These are phyloP conservation scores for Tolypocladium sp. DNA, from an alignment of 2,329 filamentous ascomycete genomes.

Conservation along the genomic window DNA sequence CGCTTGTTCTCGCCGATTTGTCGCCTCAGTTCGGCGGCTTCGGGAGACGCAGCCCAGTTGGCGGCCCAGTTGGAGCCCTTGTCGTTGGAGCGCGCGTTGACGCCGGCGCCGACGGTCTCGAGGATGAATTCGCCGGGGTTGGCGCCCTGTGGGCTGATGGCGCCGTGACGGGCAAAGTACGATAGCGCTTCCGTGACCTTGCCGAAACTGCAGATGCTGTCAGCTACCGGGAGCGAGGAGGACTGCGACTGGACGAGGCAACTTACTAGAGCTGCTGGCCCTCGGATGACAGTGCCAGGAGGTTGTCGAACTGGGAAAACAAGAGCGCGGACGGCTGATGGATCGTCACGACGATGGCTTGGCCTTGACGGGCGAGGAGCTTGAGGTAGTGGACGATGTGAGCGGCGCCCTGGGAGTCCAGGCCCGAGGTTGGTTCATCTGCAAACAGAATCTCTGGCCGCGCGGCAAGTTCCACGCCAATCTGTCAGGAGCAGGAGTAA, in stretches of 20 bases:
- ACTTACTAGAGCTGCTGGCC: slow-evolving; percentile 21
- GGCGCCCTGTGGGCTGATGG: slow-evolving; percentile 49
- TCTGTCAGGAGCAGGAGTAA: slow-evolving; percentile 12
- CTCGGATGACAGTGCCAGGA: slow-evolving; percentile 40
- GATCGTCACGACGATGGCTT: slow-evolving; percentile 50
- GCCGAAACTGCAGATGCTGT: slow-evolving; percentile 4
- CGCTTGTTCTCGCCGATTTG: slow-evolving; percentile 47
- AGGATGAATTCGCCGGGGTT: slow-evolving; percentile 42
- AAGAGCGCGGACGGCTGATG: slow-evolving; percentile 46
- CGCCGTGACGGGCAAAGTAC: slow-evolving; percentile 52
- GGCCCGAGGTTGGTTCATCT: slow-evolving; percentile 48
- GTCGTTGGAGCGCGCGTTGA: slow-evolving; percentile 55
- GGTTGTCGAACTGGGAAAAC: slow-evolving; percentile 45
- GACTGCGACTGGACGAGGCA: slow-evolving; percentile 19
- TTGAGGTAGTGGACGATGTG: slow-evolving; percentile 51
- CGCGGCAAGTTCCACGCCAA: slow-evolving; percentile 42
- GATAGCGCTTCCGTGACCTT: no score
- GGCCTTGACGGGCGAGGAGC: slow-evolving; percentile 47
- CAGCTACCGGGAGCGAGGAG: slow-evolving; percentile 31
- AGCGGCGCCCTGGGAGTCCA: slow-evolving; percentile 46
- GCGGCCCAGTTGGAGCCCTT: slow-evolving; percentile 62
- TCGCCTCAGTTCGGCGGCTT: slow-evolving; percentile 11
- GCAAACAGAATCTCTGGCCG: slow-evolving; percentile 51
- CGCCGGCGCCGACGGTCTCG: slow-evolving; percentile 29
- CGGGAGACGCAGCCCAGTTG: slow-evolving; percentile 39